Base-by-base conservation (phyloP, 2,329 filamentous ascomycete genomes). In the Lachnellula suecica region DNA sequence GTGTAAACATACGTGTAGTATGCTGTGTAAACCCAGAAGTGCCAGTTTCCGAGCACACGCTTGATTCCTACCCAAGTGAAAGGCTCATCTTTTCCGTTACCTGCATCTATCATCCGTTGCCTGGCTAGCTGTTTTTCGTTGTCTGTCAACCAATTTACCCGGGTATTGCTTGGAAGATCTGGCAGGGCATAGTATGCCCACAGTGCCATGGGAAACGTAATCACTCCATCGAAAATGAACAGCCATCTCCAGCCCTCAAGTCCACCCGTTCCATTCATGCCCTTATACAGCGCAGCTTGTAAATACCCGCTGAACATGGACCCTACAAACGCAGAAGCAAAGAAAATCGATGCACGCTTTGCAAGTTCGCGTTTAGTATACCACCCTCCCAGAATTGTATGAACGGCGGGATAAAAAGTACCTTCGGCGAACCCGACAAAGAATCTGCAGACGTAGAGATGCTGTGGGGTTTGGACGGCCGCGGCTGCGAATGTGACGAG, bases 401-500 rank as follows among this genome's bases (percentile, higher is more conserved):
- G 65, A 49, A 66, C 62, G 10, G 66, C 67, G 8, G 67, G 67
- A 47, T 68, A 69, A 44, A 69, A 62, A 17, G 65, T 67, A 8
- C 64, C 63, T 63, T 82, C 78, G 48, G 81, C 79, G 62, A 74
- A 74, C 0, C 78, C 78, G 2, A 82, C 75, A 1, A 81, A 54
- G 48, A 83, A 82, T 2, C 79, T 70, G 58, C 79, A 79, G 0
- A 74, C 74, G 29, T 74, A 74, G 6, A 81, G 55, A 40, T 82
- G 78, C 1, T 73, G 71, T 52, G 73, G 80, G 2, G 71, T 70
- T 1, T 71, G 68, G 1, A 74, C 75, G 4, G 79, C 74, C 49
- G 76, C 82, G 52, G 82, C 79, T 3, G 82, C 66, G 8, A 84
- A 69, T 0, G 80, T 84, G 53, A 83, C 79, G 15, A 82, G 64